Conservation (phyloP, 1,284 basidiomycete genomes). For the Puccinia coronata region DNA sequence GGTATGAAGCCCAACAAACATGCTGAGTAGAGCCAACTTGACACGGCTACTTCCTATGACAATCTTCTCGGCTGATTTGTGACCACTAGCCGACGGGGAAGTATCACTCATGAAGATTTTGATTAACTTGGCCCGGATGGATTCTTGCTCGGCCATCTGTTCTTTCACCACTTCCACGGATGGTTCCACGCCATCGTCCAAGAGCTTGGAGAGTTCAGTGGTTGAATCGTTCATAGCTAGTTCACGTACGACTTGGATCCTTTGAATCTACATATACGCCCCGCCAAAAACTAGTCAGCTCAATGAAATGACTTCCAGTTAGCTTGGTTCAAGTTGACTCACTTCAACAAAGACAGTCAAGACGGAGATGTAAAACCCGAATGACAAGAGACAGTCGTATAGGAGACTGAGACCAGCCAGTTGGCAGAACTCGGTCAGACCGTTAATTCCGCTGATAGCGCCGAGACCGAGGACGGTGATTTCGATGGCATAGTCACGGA, state of each 20-base stretch:
- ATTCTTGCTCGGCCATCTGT: slow-evolving; percentile 44
- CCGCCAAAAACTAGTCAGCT: neutral
- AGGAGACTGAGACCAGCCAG: too few species aligned
- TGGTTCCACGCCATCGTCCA: too few species aligned
- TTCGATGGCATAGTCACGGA: too few species aligned
- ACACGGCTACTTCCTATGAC: slow-evolving; percentile 36
- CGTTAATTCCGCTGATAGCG: too few species aligned
- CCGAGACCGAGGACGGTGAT: too few species aligned
- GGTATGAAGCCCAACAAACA: slow-evolving; percentile 83
- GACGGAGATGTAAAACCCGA: too few species aligned
- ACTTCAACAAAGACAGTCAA: slow-evolving; percentile 91
- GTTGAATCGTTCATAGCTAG: too few species aligned
- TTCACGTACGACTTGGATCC: slow-evolving; percentile 41
- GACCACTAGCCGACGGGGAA: neutral
- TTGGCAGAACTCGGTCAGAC: too few species aligned
- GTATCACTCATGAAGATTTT: slow-evolving; percentile 31
- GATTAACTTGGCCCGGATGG: slow-evolving; percentile 26
- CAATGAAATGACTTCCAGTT: neutral
- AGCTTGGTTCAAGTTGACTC: neutral
- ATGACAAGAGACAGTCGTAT: too few species aligned
- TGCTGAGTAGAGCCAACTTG: slow-evolving; percentile 54
- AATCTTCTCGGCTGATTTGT: too few species aligned
- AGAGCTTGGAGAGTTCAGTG: too few species aligned
- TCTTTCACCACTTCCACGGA: slow-evolving; percentile 27
- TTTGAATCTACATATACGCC: slow-evolving; percentile 26